These are phyloP conservation scores for Chaetomium globosum DNA, from an alignment of 2,329 filamentous ascomycete species.

Conservation along the genomic window DNA sequence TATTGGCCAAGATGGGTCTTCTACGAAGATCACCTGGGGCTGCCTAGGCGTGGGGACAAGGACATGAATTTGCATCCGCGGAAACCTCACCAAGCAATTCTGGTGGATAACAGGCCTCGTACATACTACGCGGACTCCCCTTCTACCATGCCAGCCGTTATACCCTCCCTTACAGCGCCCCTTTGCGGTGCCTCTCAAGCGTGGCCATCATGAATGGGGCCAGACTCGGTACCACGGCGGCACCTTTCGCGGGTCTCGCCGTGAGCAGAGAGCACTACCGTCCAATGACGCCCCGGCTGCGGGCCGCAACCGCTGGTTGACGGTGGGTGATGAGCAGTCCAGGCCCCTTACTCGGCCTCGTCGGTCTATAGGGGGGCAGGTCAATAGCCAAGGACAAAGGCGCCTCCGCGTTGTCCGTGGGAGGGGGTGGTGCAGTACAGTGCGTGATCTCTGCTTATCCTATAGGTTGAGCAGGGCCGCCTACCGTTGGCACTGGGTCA, in stretches of 20 bases:
- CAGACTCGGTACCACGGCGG: conserved; percentile 33
- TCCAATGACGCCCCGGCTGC: conserved; percentile 29
- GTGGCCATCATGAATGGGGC: conserved; percentile 21
- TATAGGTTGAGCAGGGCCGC: conserved; percentile 22
- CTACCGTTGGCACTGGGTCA: conserved; percentile 14
- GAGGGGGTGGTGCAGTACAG: conserved; percentile 28
- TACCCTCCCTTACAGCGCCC: conserved; percentile 1
- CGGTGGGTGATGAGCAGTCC: conserved; percentile 21
- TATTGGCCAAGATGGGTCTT: conserved; percentile 2
- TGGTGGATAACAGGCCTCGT: not conserved
- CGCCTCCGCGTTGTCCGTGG: conserved; percentile 5
- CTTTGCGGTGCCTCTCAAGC: conserved; percentile 19
- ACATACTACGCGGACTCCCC: not conserved
- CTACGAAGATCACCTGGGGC: conserved; percentile 1
- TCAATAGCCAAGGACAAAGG: conserved; percentile 23
- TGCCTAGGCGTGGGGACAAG: not conserved
- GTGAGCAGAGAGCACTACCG: conserved; percentile 26
- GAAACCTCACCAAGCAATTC: not conserved
- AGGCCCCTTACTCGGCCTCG: conserved; percentile 12
- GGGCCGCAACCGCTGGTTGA: conserved; percentile 23
- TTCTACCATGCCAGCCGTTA: not conserved
- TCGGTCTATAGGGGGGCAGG: conserved; percentile 21
- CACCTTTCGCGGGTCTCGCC: conserved; percentile 29
- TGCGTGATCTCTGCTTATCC: conserved; percentile 21
- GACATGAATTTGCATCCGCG: not conserved